Evolutionary conservation across 2,329 filamentous ascomycete species (phyloP).

Genomic region (Arachnomyces sp.): DNA sequence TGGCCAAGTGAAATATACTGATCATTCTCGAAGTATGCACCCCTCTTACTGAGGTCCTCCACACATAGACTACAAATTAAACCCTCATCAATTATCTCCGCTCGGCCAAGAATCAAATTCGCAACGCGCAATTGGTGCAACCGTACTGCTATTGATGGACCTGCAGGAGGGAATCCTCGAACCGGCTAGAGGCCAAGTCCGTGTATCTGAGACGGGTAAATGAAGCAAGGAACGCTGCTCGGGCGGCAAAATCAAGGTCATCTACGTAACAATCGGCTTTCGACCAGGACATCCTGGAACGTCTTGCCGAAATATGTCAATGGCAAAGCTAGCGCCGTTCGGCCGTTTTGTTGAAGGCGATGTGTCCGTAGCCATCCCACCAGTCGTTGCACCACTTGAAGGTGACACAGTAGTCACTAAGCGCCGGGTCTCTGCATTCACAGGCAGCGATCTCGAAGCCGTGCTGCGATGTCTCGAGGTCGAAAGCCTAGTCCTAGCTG

Average conservation of each 20-base stretch:
- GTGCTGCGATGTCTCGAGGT: slow-evolving; percentile 24
- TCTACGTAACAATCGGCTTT: too few relatives aligned
- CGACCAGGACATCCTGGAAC: too few relatives aligned
- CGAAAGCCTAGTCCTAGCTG: slow-evolving; percentile 25
- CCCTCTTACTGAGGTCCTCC: too few relatives aligned
- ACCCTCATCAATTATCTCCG: too few relatives aligned
- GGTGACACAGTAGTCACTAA: slow-evolving; percentile 28
- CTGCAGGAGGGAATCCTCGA: slow-evolving; percentile 25
- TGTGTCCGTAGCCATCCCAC: slow-evolving; percentile 14
- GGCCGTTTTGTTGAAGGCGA: slow-evolving; percentile 21
- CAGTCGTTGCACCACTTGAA: slow-evolving; percentile 12
- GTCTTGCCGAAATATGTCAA: slow-evolving; percentile 18
- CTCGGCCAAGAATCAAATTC: too few relatives aligned
- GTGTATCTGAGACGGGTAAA: slow-evolving; percentile 20
- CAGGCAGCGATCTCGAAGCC: slow-evolving; percentile 28
- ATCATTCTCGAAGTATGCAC: too few relatives aligned
- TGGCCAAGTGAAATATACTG: too few relatives aligned
- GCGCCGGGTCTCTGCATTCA: slow-evolving; percentile 29
- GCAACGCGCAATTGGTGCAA: slow-evolving; percentile 20
- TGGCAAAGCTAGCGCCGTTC: slow-evolving; percentile 11
- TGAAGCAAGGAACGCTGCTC: slow-evolving; percentile 17
- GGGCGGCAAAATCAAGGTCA: too few relatives aligned
- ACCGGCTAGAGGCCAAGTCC: slow-evolving; percentile 13
- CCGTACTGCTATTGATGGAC: slow-evolving; percentile 30
- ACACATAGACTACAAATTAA: too few relatives aligned